Base-by-base conservation (phyloP, 176 grass and related monocot species). In the Raddia distichophylla region DNA sequence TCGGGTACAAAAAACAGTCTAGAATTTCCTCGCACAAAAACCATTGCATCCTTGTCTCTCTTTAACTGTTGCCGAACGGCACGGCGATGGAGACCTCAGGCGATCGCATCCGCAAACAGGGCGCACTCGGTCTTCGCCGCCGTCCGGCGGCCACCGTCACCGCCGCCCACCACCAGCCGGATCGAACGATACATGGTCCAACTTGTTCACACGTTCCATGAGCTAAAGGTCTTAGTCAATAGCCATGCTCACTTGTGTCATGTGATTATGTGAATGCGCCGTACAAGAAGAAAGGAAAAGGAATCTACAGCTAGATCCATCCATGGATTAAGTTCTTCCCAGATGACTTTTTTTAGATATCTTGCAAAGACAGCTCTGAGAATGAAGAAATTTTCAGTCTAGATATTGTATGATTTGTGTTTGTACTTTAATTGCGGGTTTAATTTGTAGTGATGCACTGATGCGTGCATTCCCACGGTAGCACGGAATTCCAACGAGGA, bases 181-280 rank as follows among this genome's bases (percentile, higher is more conserved):
- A 75, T 17, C 52, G 18, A 48, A 43, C 71, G 32, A 66, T 44
- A 59, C 64, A 1, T 2, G 7, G 8, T 19, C 67, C 86, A 43
- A 72, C 33, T 58, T 32, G 53, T 52, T 84, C 86, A 87, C 86
- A 79, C 77, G 76, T 61, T 60, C 75, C 86, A 71, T 8, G 64
- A 17, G 64, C 3, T 34, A 73, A 83, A 84, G 75, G 12, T 52
- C 8, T 37, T n/a, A 12, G 14, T 51, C 65, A 27, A 22, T n/a
- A 8, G 14, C 60, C 65, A 27, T 66, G 72, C 20, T n/a, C 0
- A 10, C 27, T 32, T 0, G 40, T 34, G 48, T n/a, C 80, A 78
- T 83, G 67, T 83, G 75, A 53, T n/a, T n/a, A n/a, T n/a, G n/a
- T n/a, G 22, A 5, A 3, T 27, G 27, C 27, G 27, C 27, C 0